Evolutionary conservation across 305 asterid species (phyloP).

Genomic region (Euphrasia arctica): DNA sequence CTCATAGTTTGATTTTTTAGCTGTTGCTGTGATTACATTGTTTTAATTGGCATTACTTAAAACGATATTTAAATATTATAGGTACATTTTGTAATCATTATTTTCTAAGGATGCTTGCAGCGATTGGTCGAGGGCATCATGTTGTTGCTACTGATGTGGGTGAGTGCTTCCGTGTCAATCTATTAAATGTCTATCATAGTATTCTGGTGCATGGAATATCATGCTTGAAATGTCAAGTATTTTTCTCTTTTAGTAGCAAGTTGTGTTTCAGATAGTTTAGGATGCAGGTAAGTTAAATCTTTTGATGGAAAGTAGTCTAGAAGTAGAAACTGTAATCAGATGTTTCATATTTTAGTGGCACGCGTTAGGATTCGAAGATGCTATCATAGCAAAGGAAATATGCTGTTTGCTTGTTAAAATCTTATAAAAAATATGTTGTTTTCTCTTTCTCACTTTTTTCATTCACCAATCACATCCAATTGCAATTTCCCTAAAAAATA

Average conservation of each 20-base stretch:
- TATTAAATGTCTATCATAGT: not conserved
- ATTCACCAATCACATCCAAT: not conserved
- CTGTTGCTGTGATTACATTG: constrained; percentile 12
- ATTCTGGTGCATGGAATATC: constrained; percentile 1
- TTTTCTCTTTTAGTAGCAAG: constrained; percentile 9
- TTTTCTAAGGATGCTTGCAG: constrained; percentile 85
- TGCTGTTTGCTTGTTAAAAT: not conserved
- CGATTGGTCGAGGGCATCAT: constrained; percentile 64
- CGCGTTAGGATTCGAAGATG: not conserved
- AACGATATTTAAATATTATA: constrained; percentile 21
- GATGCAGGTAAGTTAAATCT: constrained; percentile 4
- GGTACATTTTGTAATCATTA: constrained; percentile 90
- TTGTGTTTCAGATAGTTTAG: constrained; percentile 1
- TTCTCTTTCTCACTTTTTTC: not conserved
- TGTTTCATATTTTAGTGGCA: not conserved
- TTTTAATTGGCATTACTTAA: constrained; percentile 7
- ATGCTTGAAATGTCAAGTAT: not conserved
- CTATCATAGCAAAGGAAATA: constrained; percentile 1
- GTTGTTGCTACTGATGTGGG: constrained; percentile 78
- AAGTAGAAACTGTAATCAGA: too few species aligned
- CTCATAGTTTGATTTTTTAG: not conserved
- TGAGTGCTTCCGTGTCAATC: constrained; percentile 30
- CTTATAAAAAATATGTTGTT: not conserved
- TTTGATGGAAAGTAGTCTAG: not conserved
- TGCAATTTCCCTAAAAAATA: too few species aligned